phyloP scores from a whole-genome alignment of 176 grass and related monocot species.

The Alloteropsis semialata region DNA sequence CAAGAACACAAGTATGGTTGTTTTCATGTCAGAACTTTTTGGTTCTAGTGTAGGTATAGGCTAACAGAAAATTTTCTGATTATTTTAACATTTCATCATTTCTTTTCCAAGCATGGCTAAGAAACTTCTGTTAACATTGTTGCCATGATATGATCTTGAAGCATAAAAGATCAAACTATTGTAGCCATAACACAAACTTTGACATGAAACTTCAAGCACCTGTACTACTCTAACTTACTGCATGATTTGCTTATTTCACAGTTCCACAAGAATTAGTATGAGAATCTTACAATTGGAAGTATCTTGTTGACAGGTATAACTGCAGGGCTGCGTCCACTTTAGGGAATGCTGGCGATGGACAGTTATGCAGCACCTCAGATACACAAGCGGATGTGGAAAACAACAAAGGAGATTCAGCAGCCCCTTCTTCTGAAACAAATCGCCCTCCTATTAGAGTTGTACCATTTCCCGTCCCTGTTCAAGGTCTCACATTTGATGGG shows the following conservation, averaged over 20 bases:
- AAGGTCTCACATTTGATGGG: conserved; percentile 58
- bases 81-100: conserved; percentile 10
- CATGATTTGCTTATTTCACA: not conserved
- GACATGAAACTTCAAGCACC: not conserved
- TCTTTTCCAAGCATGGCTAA: not conserved
- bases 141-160: not conserved
- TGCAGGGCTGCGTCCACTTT: conserved; percentile 33
- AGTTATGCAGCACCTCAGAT: conserved; percentile 46
- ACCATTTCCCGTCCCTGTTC: conserved; percentile 59
- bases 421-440: conserved; percentile 24
- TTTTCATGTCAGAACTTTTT: not conserved
- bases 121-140: not conserved
- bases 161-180: not conserved
- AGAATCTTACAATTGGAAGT: conserved; percentile 8
- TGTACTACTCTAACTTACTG: not conserved
- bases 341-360: conserved; percentile 28
- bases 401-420: conserved; percentile 25
- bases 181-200: not conserved
- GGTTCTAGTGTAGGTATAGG: not conserved
- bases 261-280: not conserved
- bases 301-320: conserved; percentile 62
- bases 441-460: conserved; percentile 64
- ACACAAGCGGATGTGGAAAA: conserved; percentile 31
- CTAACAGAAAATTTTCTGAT: not conserved
- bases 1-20: not conserved